Conservation (phyloP, 768 basidiomycete genomes). For the Melanogaster broomeanus region DNA sequence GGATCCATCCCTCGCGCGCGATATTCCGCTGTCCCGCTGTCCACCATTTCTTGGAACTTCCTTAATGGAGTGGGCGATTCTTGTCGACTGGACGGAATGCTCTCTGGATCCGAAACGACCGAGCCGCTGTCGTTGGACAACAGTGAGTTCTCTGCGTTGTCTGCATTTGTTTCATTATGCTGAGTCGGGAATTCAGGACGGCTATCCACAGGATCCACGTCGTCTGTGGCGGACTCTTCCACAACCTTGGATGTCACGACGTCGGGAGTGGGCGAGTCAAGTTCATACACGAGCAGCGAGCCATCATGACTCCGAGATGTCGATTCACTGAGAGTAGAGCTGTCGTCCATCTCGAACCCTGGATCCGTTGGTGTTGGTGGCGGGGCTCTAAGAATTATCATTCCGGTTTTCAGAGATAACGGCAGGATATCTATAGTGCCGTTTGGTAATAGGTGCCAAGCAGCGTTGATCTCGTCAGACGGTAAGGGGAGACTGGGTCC, state of each 20-base stretch:
- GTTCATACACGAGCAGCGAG: conserved; percentile 3
- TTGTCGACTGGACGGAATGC: conserved; percentile 2
- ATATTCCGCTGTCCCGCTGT: conserved; percentile 1
- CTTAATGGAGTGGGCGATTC: neutral
- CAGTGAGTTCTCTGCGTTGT: neutral
- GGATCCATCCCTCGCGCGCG: neutral
- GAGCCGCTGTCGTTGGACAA: neutral
- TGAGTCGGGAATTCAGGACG: neutral
- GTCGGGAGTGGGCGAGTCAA: neutral
- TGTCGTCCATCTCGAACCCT: conserved; percentile 3
- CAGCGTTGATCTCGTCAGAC: conserved; percentile 11
- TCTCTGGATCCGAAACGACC: conserved; percentile 12
- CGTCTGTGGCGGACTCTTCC: neutral
- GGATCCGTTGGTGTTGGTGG: conserved; percentile 19
- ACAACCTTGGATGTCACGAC: neutral
- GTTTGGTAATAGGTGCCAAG: conserved; percentile 31
- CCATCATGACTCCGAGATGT: neutral
- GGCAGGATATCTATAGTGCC: conserved; percentile 10
- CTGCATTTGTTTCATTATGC: neutral
- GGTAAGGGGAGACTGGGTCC: conserved; percentile 18
- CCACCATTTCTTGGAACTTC: conserved; percentile 13
- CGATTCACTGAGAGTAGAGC: neutral
- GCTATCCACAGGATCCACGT: neutral
- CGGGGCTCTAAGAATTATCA: conserved; percentile 10
- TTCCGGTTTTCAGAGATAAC: conserved; percentile 2